A percentile compares a stretch with the other conserved stretches of the same genome.
These are phyloP conservation scores for Fraxinus sp. DNA, from an alignment of 305 asterid genomes.

Conservation along the genomic window DNA sequence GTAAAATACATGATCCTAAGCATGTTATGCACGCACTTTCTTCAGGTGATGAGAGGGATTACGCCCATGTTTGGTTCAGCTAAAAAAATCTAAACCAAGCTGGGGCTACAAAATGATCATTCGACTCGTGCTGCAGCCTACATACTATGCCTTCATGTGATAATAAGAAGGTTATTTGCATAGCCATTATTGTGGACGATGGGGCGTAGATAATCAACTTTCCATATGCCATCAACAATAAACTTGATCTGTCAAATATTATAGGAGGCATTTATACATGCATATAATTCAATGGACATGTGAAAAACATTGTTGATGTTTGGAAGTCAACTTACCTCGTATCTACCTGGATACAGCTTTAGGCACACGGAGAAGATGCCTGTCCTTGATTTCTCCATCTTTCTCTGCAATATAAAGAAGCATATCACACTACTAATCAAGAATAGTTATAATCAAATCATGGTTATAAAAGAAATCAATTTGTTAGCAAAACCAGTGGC, in stretches of 20 bases:
- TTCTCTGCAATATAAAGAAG: slow-evolving; percentile 59
- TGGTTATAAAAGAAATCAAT: not conserved
- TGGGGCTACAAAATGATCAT: not conserved
- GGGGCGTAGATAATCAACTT: slow-evolving; percentile 76
- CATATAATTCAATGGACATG: not conserved
- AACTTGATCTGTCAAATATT: slow-evolving; percentile 70
- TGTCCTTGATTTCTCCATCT: slow-evolving; percentile 66
- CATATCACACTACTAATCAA: slow-evolving; percentile 8
- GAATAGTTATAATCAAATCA: not conserved
- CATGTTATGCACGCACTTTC: not conserved
- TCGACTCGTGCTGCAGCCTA: not conserved
- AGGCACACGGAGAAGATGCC: slow-evolving; percentile 64
- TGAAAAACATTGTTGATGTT: slow-evolving; percentile 13
- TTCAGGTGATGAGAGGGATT: not conserved
- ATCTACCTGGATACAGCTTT: slow-evolving; percentile 82
- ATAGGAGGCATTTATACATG: not conserved
- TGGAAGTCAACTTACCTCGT: slow-evolving; percentile 55
- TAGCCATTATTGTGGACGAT: slow-evolving; percentile 51
- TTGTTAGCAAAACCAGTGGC: not conserved
- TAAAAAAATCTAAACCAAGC: not conserved
- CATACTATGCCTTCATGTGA: slow-evolving; percentile 36
- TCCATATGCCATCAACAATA: slow-evolving; percentile 89
- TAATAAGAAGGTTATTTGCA: slow-evolving; percentile 64
- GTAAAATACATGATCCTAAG: not conserved
- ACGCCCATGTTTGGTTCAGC: not conserved